Base-by-base conservation (phyloP, 371 early-diverging fungal genomes). In the Apophysomyces ossiformis region DNA sequence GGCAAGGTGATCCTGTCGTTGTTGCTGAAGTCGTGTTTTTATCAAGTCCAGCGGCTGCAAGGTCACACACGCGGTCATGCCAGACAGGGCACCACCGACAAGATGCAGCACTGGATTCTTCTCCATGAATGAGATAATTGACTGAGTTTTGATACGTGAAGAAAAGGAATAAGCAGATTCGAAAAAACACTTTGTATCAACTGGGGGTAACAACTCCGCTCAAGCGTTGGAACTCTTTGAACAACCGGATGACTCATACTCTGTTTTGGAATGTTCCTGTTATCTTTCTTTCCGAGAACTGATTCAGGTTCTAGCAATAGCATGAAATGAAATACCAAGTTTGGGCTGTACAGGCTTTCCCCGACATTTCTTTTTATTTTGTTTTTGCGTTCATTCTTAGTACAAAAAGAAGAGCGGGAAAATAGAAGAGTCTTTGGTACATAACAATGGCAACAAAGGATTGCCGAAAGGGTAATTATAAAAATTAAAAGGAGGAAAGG, bases 1-100 rank as follows among this genome's bases (percentile, higher is more conserved):
- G 1, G 80, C 82, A 7, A 86, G 72, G 65, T 81, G 79, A 18
- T 83, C 81, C 63, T 81, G 86, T 45, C 78, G 82, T 61, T 85
- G 81, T 64, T 94, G 93, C 64, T 95, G 95, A 21, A 93, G 66
- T 1, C 95, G 88, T 0, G 95, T 93, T 73, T 95, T 95, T 64
- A 96, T 83, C 63, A 98, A 81, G 72, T 98, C 98, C 16, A 98
- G 87, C 0, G 98, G 98, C 69, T 98, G 98, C 26, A 98, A 85
- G 45, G 89, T 67, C 37, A 93, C 70, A 64, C 95, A 94, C 7
- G 94, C 88, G n/a, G 87, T 72, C 64, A 95, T 76, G 16, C 96
- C 96, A 0, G 94, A 92, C 37, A 92, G 41, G 1, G 89, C 96
- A 2, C 97, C 97, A 9, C 89, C 95, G 13, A 85, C 65, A 47